Base-by-base conservation (phyloP, 176 grass and related monocot species). In the Phragmites australis region DNA sequence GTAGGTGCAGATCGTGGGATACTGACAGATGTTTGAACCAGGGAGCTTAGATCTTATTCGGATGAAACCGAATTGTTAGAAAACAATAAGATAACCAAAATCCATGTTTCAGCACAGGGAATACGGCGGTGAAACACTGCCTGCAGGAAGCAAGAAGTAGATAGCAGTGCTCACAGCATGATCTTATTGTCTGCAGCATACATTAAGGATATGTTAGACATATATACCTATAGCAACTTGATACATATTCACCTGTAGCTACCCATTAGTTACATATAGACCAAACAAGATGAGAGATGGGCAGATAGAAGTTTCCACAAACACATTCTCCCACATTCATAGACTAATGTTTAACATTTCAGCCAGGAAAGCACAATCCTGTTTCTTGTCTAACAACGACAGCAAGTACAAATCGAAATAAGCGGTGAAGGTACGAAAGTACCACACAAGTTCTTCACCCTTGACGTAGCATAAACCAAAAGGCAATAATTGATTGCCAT, bases 31-130 rank as follows among this genome's bases (percentile, higher is more conserved):
- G 43, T 45, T n/a, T n/a, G n/a, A n/a, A n/a, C n/a, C n/a, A n/a
- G n/a, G n/a, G n/a, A n/a, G n/a, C n/a, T n/a, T n/a, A n/a, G n/a
- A n/a, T n/a, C n/a, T n/a, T n/a, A n/a, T n/a, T n/a, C n/a, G n/a
- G n/a, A n/a, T n/a, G n/a, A n/a, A n/a, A n/a, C n/a, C n/a, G n/a
- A n/a, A n/a, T n/a, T n/a, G n/a, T n/a, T n/a, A n/a, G n/a, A n/a
- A n/a, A n/a, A n/a, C n/a, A n/a, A n/a, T n/a, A n/a, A n/a, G n/a
- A n/a, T n/a, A n/a, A n/a, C n/a, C n/a, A n/a, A n/a, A n/a, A n/a
- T n/a, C 96, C 96, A 95, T 71, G 92, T 98, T 85, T 98, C 96
- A 75, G 96, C 88, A 62, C 88, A 95, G 42, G 96, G 96, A 60
- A 98, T 98, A 58, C 96, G 96, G 66, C 95, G 96, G 92, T n/a